phyloP scores from a whole-genome alignment of 805 yeast genomes.

The Kodamaea restingae region DNA sequence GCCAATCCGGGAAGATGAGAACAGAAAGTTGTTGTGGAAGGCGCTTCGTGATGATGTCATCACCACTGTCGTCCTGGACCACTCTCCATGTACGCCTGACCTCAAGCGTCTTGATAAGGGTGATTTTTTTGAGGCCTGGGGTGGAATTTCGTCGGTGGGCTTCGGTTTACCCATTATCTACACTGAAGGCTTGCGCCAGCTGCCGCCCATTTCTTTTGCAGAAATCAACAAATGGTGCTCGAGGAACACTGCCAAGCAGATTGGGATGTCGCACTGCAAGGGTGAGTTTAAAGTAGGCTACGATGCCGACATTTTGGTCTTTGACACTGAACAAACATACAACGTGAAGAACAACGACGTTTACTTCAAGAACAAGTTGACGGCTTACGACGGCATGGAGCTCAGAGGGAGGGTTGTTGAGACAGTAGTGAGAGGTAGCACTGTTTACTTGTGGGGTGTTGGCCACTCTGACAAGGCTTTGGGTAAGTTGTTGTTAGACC shows the following conservation, averaged over 20 bases:
- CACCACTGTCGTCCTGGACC: slow-evolving; percentile 88
- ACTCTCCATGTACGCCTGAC: slow-evolving; percentile 93
- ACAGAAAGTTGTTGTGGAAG: slow-evolving; percentile 71
- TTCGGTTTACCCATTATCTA: slow-evolving; percentile 78
- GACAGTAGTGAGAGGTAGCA: slow-evolving; percentile 73
- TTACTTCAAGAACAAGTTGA: slow-evolving; percentile 78
- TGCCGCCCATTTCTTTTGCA: slow-evolving; percentile 47
- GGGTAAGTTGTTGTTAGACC: slow-evolving; percentile 61
- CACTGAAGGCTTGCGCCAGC: slow-evolving; percentile 62
- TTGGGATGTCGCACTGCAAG: slow-evolving; percentile 68
- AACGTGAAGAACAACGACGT: slow-evolving; percentile 52
- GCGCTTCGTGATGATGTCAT: slow-evolving; percentile 65
- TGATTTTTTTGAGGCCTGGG: slow-evolving; percentile 93
- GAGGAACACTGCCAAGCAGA: slow-evolving; percentile 78
- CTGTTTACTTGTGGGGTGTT: slow-evolving; percentile 53
- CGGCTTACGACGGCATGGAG: slow-evolving; percentile 75
- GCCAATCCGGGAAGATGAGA: slow-evolving; percentile 76
- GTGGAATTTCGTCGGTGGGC: slow-evolving; percentile 92
- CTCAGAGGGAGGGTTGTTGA: slow-evolving; percentile 73
- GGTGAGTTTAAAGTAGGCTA: slow-evolving; percentile 70
- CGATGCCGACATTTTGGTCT: slow-evolving; percentile 86
- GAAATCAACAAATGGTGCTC: slow-evolving; percentile 81
- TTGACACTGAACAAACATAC: slow-evolving; percentile 59
- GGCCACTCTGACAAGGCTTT: slow-evolving; percentile 47
- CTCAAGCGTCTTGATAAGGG: slow-evolving; percentile 78